Evolutionary conservation across 1,284 basidiomycete species (phyloP), one percentile per base, ranked within the genome.

Genomic region (Apiotrichum montevideense): DNA sequence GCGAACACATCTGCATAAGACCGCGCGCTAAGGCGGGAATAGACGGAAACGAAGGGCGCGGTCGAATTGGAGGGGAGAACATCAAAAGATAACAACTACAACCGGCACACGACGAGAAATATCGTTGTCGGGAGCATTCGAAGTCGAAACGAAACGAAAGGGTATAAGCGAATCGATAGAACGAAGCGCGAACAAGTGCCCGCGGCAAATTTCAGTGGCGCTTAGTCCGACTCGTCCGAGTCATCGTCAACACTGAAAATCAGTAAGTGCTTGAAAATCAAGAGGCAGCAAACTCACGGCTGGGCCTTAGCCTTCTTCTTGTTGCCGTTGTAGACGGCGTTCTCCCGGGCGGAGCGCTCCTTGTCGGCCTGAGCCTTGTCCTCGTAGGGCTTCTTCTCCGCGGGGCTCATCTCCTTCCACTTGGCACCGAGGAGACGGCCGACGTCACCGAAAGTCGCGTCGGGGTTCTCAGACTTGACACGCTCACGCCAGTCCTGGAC

Each of bases 391-490:
- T 90, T 91, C 80, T 89, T 90, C 80, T 92, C 88, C 54, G 82
- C 81, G 13, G 88, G 87, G 60, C 82, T 82, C 70, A 92, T 83
- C 72, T 87, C 87, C 81, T 92, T 92, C 90, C 90, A 93, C 78
- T 88, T 90, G 60, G 86, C 86, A 59, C 90, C 90, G 58, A 93
- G 84, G 51, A 92, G 81, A 74, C 90, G 90, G 66, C 90, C 90
- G 56, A 92, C 82, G 73, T 92, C 89, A 87, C 93, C 93, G 73
- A 97, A 97, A 59, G 86, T 83, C 41, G 91, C 93, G 59, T 93
- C 90, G 55, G 92, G 90, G 81, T 97, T 96, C 80, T 95, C 94
- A 56, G 83, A 72, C 85, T 94, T 95, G 83, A 97, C 89, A 72
- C 87, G 85, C 79, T 95, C 89, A 73, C 93, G 84, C 87, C 89